phyloP scores from a whole-genome alignment of 805 yeast species.

The Starmera amethionina region DNA sequence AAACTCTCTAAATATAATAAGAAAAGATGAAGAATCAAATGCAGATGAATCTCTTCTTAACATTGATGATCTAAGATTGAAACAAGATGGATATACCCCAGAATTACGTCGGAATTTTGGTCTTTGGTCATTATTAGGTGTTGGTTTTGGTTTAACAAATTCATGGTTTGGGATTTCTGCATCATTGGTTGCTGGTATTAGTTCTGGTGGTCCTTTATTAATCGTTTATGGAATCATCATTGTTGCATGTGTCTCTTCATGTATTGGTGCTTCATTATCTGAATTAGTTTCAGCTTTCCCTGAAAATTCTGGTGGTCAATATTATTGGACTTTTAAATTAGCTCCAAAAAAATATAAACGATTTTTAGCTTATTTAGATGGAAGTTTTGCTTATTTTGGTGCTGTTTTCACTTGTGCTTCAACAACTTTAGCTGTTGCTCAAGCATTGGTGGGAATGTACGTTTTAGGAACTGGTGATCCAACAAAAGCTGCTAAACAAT shows the following conservation, averaged over 20 bases:
- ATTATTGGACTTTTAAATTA: slow-evolving; percentile 46
- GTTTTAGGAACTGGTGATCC: slow-evolving; percentile 24
- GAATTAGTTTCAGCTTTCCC: slow-evolving; percentile 46
- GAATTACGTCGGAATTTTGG: slow-evolving; percentile 24
- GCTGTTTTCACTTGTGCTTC: slow-evolving; percentile 54
- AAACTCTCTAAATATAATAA: neutral
- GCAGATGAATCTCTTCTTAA: no score
- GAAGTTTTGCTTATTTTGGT: slow-evolving; percentile 56
- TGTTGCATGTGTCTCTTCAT: slow-evolving; percentile 34
- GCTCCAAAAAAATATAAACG: slow-evolving; percentile 32
- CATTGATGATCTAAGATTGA: no score
- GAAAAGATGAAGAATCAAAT: no score
- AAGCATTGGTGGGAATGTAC: slow-evolving; percentile 41
- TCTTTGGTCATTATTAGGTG: slow-evolving; percentile 41
- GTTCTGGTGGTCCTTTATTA: slow-evolving; percentile 49
- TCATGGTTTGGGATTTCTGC: slow-evolving; percentile 57
- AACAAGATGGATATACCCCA: slow-evolving; percentile 3
- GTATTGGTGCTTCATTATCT: slow-evolving; percentile 41
- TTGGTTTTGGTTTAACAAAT: slow-evolving; percentile 51
- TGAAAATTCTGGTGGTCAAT: slow-evolving; percentile 46
- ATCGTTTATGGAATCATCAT: slow-evolving; percentile 48
- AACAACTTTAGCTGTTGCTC: slow-evolving; percentile 43
- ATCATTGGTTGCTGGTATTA: slow-evolving; percentile 42
- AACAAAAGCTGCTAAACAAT: slow-evolving; percentile 29
- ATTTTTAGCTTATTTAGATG: slow-evolving; percentile 43